Percentiles rank a stretch among this genome's conserved stretches.
Evolutionary conservation across 1,284 basidiomycete genomes (phyloP).

Genomic region (Irpex sp.): DNA sequence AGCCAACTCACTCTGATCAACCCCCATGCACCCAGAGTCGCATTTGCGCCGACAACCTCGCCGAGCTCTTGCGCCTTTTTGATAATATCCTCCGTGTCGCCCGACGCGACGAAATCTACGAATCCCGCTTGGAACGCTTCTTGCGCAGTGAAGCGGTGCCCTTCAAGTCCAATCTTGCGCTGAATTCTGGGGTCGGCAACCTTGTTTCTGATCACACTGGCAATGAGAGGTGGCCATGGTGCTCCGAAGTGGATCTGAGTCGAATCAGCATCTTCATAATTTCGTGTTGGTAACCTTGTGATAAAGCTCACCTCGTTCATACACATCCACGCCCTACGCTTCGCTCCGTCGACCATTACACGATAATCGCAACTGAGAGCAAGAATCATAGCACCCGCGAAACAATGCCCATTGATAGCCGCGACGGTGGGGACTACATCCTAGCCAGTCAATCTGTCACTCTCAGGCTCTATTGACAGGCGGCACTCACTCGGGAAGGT

Average conservation of each 20-base stretch:
- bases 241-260: conserved; percentile 79
- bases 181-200: conserved; percentile 57
- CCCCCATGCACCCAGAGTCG: conserved; percentile 61
- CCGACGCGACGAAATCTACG: conserved; percentile 66
- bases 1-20: conserved; percentile 47
- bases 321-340: conserved; percentile 78
- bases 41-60: conserved; percentile 42
- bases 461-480: neutral
- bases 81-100: conserved; percentile 56
- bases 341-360: conserved; percentile 80
- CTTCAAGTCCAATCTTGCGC: conserved; percentile 80
- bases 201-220: conserved; percentile 65
- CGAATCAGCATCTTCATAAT: neutral
- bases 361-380: conserved; percentile 87
- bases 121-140: conserved; percentile 72
- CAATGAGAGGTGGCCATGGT: conserved; percentile 72
- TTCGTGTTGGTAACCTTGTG: neutral
- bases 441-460: conserved; percentile 4
- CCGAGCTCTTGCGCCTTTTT: conserved; percentile 58
- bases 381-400: conserved; percentile 83
- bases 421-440: conserved; percentile 75
- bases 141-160: conserved; percentile 74
- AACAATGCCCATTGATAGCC: conserved; percentile 90
- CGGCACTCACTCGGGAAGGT: conserved; percentile 62
- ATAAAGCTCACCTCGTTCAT: conserved; percentile 81